Base-by-base conservation (phyloP, 208 protist genomes). In the Acanthamoeba lenticulata region DNA sequence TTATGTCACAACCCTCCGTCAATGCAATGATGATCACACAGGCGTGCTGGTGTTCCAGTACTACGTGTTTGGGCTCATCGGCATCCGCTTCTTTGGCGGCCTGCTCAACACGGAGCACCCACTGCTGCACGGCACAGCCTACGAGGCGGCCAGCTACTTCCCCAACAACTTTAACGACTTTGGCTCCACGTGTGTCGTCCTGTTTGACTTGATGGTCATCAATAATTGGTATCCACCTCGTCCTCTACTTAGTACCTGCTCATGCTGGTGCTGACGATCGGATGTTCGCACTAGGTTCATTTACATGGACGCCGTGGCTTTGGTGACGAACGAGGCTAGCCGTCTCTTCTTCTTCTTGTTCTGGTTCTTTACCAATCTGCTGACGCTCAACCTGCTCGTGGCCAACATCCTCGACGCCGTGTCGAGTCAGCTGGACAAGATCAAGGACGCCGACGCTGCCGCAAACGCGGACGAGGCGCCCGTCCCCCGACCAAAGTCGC, bases 371-470 rank as follows among this genome's bases (percentile, higher is more conserved):
- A 83, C 72, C 72, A 83, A 83, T n/a, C 38, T 83, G 72, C 72
- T 83, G 38, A 83, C 72, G 72, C 72, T 83, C 38, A 83, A 83
- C 72, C 72, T 83, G 72, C 72, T 83, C 40, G 72, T 83, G 38
- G 72, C 72, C 72, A 83, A 83, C 72, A 83, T 83, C 72, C 72
- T 83, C 72, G 72, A 83, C 38, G 72, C 72, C 72, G 72, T 83
- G 24, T 83, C 72, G 72, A 38, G 38, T 9, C 72, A 83, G 72
- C 72, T 83, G 72, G 72, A 83, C 72, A 83, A 83, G 42, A 44
- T 83, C 72, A 83, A 83, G 72, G 72, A 83, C 0, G 40, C 42
- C 34, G 65, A 74, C 72, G 38, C 32, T 24, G 3, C 62, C 2
- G 13, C 34, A 6, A 29, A 72, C 13, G 62, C 32, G 62, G 62